Conservation (phyloP, 2,329 filamentous ascomycete genomes). For the Aspergillus vadensis region DNA sequence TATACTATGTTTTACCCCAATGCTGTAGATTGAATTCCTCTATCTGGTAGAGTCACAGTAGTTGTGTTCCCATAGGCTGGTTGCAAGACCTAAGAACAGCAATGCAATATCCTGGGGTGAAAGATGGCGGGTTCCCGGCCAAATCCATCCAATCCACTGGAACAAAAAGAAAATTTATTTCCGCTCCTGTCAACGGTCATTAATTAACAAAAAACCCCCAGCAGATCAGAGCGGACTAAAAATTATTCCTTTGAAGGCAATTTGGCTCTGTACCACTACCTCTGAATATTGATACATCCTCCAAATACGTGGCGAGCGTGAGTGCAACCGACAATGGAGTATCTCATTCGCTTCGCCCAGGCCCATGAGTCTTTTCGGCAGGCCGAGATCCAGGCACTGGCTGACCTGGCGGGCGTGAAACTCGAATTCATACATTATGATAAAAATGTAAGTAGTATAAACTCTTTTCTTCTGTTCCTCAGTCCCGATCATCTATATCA, state of each 20-base stretch:
- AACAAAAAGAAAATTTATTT: constrained; percentile 14
- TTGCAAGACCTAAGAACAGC: too few relatives aligned
- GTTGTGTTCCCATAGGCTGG: too few relatives aligned
- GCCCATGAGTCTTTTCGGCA: constrained; percentile 86
- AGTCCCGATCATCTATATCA: background rate
- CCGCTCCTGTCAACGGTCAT: constrained; percentile 1
- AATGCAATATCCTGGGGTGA: background rate
- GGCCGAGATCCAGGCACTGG: constrained; percentile 80
- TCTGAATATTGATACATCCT: background rate
- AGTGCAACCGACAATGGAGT: constrained; percentile 59
- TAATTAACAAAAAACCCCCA: background rate
- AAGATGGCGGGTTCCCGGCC: background rate
- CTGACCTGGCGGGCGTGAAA: constrained; percentile 65
- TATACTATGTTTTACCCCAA: too few relatives aligned
- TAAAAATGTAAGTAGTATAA: constrained; percentile 61
- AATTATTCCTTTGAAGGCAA: background rate
- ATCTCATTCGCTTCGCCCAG: constrained; percentile 86
- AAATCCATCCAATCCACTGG: constrained; percentile 9
- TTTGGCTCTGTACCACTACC: background rate
- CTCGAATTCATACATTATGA: constrained; percentile 76
- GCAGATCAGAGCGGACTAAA: background rate
- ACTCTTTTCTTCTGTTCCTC: background rate
- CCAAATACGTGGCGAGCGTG: background rate
- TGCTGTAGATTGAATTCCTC: too few relatives aligned
- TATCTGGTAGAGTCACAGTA: background rate